Evolutionary conservation across 257 asterid genomes (phyloP), one percentile per base, ranked within the genome.

Genomic region (Petunia axillaris): DNA sequence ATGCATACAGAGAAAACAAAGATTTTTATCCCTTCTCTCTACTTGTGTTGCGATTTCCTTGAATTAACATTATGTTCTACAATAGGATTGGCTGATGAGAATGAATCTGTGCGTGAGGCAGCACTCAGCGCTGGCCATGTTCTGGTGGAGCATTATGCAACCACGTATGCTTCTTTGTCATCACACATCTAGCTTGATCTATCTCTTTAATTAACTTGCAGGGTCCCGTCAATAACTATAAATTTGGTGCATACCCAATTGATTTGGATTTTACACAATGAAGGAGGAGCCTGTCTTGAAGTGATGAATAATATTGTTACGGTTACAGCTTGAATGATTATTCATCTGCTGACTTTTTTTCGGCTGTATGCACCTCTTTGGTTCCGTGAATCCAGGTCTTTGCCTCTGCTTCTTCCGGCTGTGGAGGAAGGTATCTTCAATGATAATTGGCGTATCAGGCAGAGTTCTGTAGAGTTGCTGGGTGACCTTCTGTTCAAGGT

Each of bases 101-200:
- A 94, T 84, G 99, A 96, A 84, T 96, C 99, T 81, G 99, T 96
- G 37, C 97, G 99, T 64, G 99, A 96, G 48, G 99, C 98, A 65
- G 98, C 99, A 65, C 97, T 96, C 82, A 91, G 97, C 84, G 97
- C 98, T 77, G 99, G 99, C 85, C 99, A 91, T 90, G 99, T 96
- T 82, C 86, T 96, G 85, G 99, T 96, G 87, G 98, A 96, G 88
- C 97, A 96, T 81, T 96, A 96, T 85, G 98, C 99, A 81, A 86
- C 93, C 79, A 92, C 99, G 98, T 96, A 89, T 64, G 97, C 82
- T 75, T 79, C 67, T 57, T 64, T 74, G 5, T 64, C 38, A 25
- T 52, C 75, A 44, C 62, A 73, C 59, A 50, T 73, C 78, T 50
- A 50, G 62, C 50, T 73, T 59, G 6, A 50, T 64, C 52, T 59